A percentile compares a stretch with the other conserved stretches of the same genome.
These are phyloP conservation scores for Microsporum canis DNA, from an alignment of 2,329 filamentous ascomycete genomes.

Conservation along the genomic window DNA sequence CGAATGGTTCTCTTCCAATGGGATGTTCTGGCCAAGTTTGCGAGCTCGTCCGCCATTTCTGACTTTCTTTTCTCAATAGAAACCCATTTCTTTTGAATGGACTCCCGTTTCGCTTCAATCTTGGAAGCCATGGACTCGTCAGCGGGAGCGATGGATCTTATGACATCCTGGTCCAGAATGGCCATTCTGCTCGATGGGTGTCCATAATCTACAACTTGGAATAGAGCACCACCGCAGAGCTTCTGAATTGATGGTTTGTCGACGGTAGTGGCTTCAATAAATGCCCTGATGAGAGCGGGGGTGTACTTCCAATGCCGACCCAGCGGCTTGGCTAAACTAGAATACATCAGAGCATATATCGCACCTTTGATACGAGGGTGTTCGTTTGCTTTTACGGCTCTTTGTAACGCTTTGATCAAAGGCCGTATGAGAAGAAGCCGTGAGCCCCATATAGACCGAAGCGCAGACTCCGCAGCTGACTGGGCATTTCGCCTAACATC, in stretches of 20 bases:
- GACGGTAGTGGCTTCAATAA: conserved; percentile 77
- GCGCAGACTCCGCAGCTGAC: conserved; percentile 78
- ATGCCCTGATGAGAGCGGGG: conserved; percentile 75
- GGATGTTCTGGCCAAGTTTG: conserved; percentile 61
- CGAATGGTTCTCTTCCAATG: conserved; percentile 96
- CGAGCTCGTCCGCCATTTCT: conserved; percentile 67
- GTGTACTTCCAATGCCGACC: conserved; percentile 91
- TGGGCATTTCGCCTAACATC: conserved; percentile 94
- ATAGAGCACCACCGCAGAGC: conserved; percentile 68
- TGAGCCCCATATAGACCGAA: conserved; percentile 82
- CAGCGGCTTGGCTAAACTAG: conserved; percentile 76
- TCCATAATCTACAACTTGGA: conserved; percentile 82
- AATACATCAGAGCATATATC: conserved; percentile 81
- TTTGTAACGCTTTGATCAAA: conserved; percentile 66
- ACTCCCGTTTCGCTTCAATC: conserved; percentile 57
- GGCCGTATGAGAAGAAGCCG: conserved; percentile 80
- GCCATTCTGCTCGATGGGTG: conserved; percentile 79
- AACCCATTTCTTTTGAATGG: conserved; percentile 61
- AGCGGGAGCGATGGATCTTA: conserved; percentile 59
- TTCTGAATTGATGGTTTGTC: conserved; percentile 94
- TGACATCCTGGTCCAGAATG: conserved; percentile 58
- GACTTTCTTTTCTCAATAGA: conserved; percentile 77
- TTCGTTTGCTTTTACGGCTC: conserved; percentile 67
- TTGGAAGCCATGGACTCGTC: conserved; percentile 46
- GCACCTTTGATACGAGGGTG: conserved; percentile 89